Conservation (phyloP, 1,139 yeast genomes). For the Lodderomyces pseudojiufengensis region DNA sequence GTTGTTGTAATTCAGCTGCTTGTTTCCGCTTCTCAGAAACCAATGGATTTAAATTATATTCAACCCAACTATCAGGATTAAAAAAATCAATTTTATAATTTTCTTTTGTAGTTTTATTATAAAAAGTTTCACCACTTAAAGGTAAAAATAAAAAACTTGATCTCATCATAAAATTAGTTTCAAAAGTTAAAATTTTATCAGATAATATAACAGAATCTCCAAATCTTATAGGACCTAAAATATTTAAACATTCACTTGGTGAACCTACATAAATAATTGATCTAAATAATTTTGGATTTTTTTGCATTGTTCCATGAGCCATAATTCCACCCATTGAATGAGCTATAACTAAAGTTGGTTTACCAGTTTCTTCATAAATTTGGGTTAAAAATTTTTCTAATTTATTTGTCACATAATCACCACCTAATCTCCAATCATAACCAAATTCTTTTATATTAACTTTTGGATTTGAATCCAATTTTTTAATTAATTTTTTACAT, state of each 20-base stretch:
- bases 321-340: constrained; percentile 94
- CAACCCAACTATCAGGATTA: constrained; percentile 76
- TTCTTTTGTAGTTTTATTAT: constrained; percentile 54
- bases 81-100: constrained; percentile 70
- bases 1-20: constrained; percentile 6
- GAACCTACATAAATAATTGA: constrained; percentile 79
- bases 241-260: constrained; percentile 81
- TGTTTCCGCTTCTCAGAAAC: constrained; percentile 46
- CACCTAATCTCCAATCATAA: constrained; percentile 86
- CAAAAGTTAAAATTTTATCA: constrained; percentile 71
- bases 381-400: constrained; percentile 45
- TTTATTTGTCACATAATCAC: constrained; percentile 47
- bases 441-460: constrained; percentile 72
- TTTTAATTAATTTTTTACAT: constrained; percentile 56
- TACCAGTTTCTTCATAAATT: constrained; percentile 39
- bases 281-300: constrained; percentile 62
- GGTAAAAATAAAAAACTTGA: constrained; percentile 79
- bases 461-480: constrained; percentile 53
- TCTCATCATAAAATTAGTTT: constrained; percentile 85
- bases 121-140: constrained; percentile 66
- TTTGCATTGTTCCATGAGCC: constrained; percentile 73
- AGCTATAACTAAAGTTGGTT: constrained; percentile 68
- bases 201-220: constrained; percentile 80
- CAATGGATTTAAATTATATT: constrained; percentile 70
- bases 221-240: constrained; percentile 76